Evolutionary conservation across 306 rosid genomes (phyloP), one percentile per base, ranked within the genome.

Genomic region (Quillaja saponaria): DNA sequence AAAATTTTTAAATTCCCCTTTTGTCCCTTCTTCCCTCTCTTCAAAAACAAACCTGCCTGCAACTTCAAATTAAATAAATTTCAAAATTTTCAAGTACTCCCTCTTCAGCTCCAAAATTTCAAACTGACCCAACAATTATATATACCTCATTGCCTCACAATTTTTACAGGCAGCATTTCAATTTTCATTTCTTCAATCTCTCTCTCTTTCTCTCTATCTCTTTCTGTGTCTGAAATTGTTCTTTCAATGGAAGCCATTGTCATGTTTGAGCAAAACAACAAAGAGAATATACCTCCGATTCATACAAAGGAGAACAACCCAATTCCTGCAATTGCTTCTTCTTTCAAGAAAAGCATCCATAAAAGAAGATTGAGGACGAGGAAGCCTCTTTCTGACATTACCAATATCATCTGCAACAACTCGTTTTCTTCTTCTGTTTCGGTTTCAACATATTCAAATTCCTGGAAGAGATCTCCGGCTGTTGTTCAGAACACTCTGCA

Each of bases 301-400:
- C 42, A 55, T 3, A 13, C 15, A 25, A 71, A 71, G 21, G 13
- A 12, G 46, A 61, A 1, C 49, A 25, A 19, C 42, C 72, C 50
- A 45, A 11, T 58, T 40, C 44, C 45, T 39, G 45, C 17, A 25
- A 69, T 11, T 8, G 20, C 13, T n/a, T 59, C 12, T 11, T 62
- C 55, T 44, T 53, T 52, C 40, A 71, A 71, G 63, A 61, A 61
- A 15, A 11, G 18, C 18, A 64, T n/a, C n/a, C n/a, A 9, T 25
- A 71, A 63, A 17, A 60, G 59, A 15, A 63, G 58, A 37, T 5
- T 48, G 49, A 52, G 69, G 37, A 8, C 33, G 41, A 61, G 76
- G 31, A 71, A 17, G 57, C 71, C 76, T 50, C 64, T 71, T 31
- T 52, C 76, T 9, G 76, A 71, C 51, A 55, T 71, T 38, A 55